phyloP scores from a whole-genome alignment of 805 yeast genomes.

The Candida endomychidarum region DNA sequence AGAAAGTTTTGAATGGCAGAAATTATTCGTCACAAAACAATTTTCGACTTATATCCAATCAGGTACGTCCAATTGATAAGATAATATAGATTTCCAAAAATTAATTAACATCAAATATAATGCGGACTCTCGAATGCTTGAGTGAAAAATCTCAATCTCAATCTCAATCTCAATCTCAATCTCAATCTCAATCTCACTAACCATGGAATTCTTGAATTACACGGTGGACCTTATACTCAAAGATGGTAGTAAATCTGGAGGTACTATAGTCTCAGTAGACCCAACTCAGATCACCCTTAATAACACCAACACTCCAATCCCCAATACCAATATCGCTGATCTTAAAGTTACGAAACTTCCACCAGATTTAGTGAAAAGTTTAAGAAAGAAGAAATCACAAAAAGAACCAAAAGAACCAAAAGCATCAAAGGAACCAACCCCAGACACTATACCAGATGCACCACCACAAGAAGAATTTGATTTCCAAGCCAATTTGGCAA shows the following conservation, averaged over 20 bases:
- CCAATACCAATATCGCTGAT: slow-evolving; percentile 48
- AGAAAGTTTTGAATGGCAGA: too few species aligned
- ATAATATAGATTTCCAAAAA: too few species aligned
- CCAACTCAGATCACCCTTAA: slow-evolving; percentile 25
- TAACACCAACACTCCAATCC: slow-evolving; percentile 20
- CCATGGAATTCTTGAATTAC: slow-evolving; percentile 42
- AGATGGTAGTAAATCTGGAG: slow-evolving; percentile 37
- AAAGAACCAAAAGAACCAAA: slow-evolving; percentile 10
- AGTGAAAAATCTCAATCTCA: too few species aligned
- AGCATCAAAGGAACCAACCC: neutral
- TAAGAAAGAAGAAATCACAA: slow-evolving; percentile 16
- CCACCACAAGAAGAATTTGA: slow-evolving; percentile 62
- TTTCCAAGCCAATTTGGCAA: slow-evolving; percentile 75
- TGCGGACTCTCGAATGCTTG: too few species aligned
- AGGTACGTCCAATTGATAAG: too few species aligned
- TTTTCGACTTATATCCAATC: too few species aligned
- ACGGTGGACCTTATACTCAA: slow-evolving; percentile 38
- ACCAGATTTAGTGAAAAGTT: slow-evolving; percentile 20
- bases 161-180: too few species aligned
- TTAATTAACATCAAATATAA: too few species aligned
- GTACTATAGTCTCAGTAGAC: slow-evolving; percentile 36
- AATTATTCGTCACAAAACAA: too few species aligned
- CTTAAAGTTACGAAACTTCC: slow-evolving; percentile 60
- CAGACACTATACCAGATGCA: too few species aligned
- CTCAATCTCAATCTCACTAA: too few species aligned